Evolutionary conservation across 2,329 filamentous ascomycete species (phyloP), one percentile per base, ranked within the genome.

Genomic region (Neonectria hederae): DNA sequence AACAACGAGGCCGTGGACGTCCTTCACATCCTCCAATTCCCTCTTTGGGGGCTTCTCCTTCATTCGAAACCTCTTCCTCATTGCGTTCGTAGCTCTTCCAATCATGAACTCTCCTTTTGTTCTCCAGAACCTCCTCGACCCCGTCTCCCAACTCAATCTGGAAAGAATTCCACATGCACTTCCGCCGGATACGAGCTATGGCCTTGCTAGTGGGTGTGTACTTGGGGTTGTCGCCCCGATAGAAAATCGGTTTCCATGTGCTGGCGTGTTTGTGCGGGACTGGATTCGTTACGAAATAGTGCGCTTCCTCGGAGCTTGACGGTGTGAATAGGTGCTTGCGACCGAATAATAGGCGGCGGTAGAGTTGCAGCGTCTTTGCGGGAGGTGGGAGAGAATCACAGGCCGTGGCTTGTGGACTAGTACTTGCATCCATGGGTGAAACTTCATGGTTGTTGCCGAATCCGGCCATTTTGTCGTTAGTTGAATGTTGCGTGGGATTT

Each of bases 161-260:
- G 26, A 69, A 68, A 22, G 68, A 67, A 48, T 59, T 67, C 68
- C 68, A 69, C 52, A 68, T 48, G 26, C 57, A 35, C 1, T 58
- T 65, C 5, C 66, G 59, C 9, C 61, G 42, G 1, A 59, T 62
- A 5, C 64, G 61, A 6, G 60, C 61, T 13, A 69, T 53, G 19
- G 54, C 49, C 5, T 21, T 55, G 43, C 62, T 65, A 14, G 48
- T 35, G 11, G 51, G 49, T 10, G 52, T 59, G 59, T 69, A 68
- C 51, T 68, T 69, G 19, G 68, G 68, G 30, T 68, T 69, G 35
- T 68, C 68, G 21, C 66, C 68, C 14, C 54, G 55, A 54, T 65
- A 67, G 7, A 69, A 60, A 11, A 69, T 24, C 8, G 68, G 68
- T 13, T 59, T 66, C 68, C 66, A 69, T 26, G 45, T 24, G 55